Percentiles rank a stretch among this genome's conserved stretches.
These are phyloP conservation scores for Eucalyptus guilfoylei DNA, from an alignment of 345 rosid species.

Conservation along the genomic window DNA sequence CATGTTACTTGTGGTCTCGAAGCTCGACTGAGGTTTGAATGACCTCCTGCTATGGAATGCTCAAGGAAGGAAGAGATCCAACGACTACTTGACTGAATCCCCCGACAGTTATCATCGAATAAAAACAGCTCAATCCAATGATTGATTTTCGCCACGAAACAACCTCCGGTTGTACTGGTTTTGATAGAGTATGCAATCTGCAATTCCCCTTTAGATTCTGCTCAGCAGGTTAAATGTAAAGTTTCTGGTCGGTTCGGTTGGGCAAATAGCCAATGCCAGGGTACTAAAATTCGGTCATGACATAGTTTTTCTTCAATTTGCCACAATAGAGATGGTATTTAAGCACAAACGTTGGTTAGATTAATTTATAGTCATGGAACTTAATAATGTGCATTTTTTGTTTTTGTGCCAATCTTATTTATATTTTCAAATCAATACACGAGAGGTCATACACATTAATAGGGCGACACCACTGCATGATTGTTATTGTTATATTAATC, in stretches of 20 bases:
- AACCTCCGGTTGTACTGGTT: neutral
- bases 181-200: neutral
- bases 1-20: neutral
- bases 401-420: neutral
- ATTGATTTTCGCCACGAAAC: neutral
- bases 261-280: neutral
- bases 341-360: neutral
- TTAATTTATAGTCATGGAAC: neutral
- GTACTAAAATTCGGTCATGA: neutral
- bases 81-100: neutral
- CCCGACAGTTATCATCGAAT: neutral
- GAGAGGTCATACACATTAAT: fast-evolving
- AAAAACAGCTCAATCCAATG: neutral
- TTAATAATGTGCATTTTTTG: neutral
- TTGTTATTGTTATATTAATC: too few relatives aligned
- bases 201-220: neutral
- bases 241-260: neutral
- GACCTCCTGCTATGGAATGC: neutral
- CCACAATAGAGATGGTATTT: neutral
- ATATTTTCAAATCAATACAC: neutral
- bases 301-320: neutral
- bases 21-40: neutral
- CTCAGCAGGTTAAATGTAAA: neutral
- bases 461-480: fast-evolving
- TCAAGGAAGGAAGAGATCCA: neutral